Conservation (phyloP, 1,284 basidiomycete species). For the Pseudozyma sp. region DNA sequence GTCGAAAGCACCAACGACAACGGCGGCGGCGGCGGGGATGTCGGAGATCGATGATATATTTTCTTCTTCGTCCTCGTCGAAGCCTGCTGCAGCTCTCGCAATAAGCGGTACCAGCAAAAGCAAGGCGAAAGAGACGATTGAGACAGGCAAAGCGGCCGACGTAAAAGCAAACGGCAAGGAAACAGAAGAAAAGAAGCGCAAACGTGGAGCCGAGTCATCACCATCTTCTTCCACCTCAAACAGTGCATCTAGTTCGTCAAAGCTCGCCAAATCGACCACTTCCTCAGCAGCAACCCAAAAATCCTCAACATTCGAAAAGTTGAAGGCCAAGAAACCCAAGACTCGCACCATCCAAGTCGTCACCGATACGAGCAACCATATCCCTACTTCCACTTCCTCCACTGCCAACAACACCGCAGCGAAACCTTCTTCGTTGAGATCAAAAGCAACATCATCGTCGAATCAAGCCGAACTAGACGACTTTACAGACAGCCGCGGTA, state of each 20-base stretch:
- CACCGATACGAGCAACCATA: constrained; percentile 17
- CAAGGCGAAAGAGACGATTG: neutral
- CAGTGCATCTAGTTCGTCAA: neutral
- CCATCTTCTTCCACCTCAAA: neutral
- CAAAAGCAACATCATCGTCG: neutral
- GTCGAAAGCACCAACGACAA: neutral
- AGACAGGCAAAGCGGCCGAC: too few relatives aligned
- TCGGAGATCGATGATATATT: constrained; percentile 27
- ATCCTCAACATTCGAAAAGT: neutral
- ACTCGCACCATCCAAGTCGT: constrained; percentile 11
- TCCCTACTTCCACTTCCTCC: neutral
- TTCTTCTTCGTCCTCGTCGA: neutral
- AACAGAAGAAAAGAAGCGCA: too few relatives aligned
- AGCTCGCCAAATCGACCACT: neutral
- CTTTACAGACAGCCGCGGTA: constrained; percentile 29
- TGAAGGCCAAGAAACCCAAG: constrained; percentile 8
- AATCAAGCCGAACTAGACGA: constrained; percentile 13
- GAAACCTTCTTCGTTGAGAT: neutral
- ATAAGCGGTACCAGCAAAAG: neutral
- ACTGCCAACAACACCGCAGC: neutral
- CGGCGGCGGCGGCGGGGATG: neutral
- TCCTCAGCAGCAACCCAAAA: neutral
- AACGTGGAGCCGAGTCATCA: too few relatives aligned
- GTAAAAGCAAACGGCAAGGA: too few relatives aligned
- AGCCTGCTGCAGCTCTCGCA: neutral